Evolutionary conservation across 2,329 filamentous ascomycete genomes (phyloP).

Genomic region (Pseudomassariella vexata): DNA sequence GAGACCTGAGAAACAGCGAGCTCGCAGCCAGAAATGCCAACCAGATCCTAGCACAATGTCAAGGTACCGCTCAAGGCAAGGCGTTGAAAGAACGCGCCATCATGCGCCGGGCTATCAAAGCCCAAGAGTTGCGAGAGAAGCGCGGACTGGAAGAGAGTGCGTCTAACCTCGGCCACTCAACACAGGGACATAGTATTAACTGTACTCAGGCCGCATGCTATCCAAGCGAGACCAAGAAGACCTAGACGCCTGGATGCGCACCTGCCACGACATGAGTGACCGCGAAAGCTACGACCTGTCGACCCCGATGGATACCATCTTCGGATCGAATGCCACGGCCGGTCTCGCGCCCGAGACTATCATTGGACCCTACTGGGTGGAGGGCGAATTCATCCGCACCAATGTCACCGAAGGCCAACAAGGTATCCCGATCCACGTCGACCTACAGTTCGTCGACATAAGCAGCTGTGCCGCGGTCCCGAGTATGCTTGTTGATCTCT

Average conservation of each 20-base stretch:
- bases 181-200: no score
- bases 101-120: neutral
- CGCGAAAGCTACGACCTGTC: slow-evolving; percentile 26
- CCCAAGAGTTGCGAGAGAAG: slow-evolving; percentile 1
- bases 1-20: slow-evolving; percentile 1
- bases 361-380: slow-evolving; percentile 48
- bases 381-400: slow-evolving; percentile 42
- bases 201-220: no score
- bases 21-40: neutral
- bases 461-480: slow-evolving; percentile 45
- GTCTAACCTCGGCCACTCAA: neutral
- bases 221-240: slow-evolving; percentile 1
- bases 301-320: slow-evolving; percentile 29
- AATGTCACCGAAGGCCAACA: slow-evolving; percentile 40
- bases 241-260: neutral
- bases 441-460: slow-evolving; percentile 48
- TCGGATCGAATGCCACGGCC: slow-evolving; percentile 37
- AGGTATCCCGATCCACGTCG: slow-evolving; percentile 42
- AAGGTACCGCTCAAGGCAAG: neutral
- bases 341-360: slow-evolving; percentile 45
- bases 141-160: slow-evolving; percentile 1
- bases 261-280: neutral
- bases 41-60: neutral
- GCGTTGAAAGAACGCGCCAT: slow-evolving; percentile 1
- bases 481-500: slow-evolving; percentile 43